These are phyloP conservation scores for Wickerhamomyces alni DNA, from an alignment of 805 yeast genomes.

Conservation along the genomic window DNA sequence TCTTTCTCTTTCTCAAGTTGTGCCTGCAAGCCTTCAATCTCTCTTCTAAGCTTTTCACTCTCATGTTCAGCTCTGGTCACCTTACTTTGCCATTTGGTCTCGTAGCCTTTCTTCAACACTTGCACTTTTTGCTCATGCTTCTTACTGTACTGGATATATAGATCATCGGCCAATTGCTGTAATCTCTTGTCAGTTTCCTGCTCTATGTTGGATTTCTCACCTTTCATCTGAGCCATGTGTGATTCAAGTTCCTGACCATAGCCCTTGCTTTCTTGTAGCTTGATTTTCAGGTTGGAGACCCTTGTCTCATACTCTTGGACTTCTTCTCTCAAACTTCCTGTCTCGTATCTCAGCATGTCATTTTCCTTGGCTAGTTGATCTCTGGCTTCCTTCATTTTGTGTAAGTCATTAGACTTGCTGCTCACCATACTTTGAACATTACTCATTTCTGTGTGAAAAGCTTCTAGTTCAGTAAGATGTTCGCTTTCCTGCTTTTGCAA, in stretches of 20 bases:
- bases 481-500: slow-evolving; percentile 29
- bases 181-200: slow-evolving; percentile 46
- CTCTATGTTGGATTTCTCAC: slow-evolving; percentile 34
- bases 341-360: slow-evolving; percentile 20
- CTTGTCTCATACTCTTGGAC: slow-evolving; percentile 19
- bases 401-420: slow-evolving; percentile 23
- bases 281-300: slow-evolving; percentile 15
- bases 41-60: slow-evolving; percentile 40
- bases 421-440: slow-evolving; percentile 26
- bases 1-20: slow-evolving; percentile 43
- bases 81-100: slow-evolving; percentile 43
- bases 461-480: slow-evolving; percentile 31
- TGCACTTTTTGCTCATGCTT: slow-evolving; percentile 72
- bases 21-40: slow-evolving; percentile 44
- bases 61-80: slow-evolving; percentile 36
- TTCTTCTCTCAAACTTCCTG: slow-evolving; percentile 20
- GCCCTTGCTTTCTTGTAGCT: slow-evolving; percentile 15
- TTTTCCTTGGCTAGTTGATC: slow-evolving; percentile 17
- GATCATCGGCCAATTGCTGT: slow-evolving; percentile 59
- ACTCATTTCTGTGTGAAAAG: slow-evolving; percentile 29
- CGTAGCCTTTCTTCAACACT: slow-evolving; percentile 53
- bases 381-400: slow-evolving; percentile 22
- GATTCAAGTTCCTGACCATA: slow-evolving; percentile 18
- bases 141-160: slow-evolving; percentile 67
- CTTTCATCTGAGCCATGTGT: slow-evolving; percentile 24